A percentile compares a stretch with the other conserved stretches of the same genome.
phyloP scores from a whole-genome alignment of 805 yeast species.

The Saturnispora serradocipensis region DNA sequence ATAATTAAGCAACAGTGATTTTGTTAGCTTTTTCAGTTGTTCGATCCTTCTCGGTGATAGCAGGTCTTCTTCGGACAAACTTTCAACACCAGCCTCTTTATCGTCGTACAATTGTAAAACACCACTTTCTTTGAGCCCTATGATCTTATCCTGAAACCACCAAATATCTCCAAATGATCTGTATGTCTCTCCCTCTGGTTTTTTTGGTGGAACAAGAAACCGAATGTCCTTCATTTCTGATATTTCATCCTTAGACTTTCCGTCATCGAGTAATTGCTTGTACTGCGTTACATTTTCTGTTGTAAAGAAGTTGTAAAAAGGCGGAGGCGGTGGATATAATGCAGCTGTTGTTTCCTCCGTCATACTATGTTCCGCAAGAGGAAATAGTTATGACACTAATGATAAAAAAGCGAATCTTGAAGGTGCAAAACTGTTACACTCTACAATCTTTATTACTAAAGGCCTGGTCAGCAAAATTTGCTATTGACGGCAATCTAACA shows the following conservation, averaged over 20 bases:
- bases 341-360: slow-evolving; percentile 40
- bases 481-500: background rate
- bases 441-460: too few species aligned
- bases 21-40: slow-evolving; percentile 72
- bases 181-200: slow-evolving; percentile 57
- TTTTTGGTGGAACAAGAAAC: slow-evolving; percentile 55
- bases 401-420: background rate
- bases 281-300: slow-evolving; percentile 48
- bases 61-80: slow-evolving; percentile 21
- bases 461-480: background rate
- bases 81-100: slow-evolving; percentile 5
- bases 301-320: slow-evolving; percentile 66
- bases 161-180: slow-evolving; percentile 87
- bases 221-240: slow-evolving; percentile 32
- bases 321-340: slow-evolving; percentile 93
- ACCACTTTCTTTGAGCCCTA: slow-evolving; percentile 68
- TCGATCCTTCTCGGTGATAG: slow-evolving; percentile 46
- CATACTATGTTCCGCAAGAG: background rate
- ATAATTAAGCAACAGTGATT: slow-evolving; percentile 70
- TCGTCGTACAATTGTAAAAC: slow-evolving; percentile 58
- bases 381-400: background rate
- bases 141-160: slow-evolving; percentile 72
- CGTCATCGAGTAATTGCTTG: slow-evolving; percentile 20
- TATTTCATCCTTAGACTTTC: slow-evolving; percentile 18
- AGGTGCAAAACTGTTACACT: background rate